These are phyloP conservation scores for Hyaloperonospora arabidopsidis DNA, from an alignment of 352 stramenopile genomes.

Conservation along the genomic window DNA sequence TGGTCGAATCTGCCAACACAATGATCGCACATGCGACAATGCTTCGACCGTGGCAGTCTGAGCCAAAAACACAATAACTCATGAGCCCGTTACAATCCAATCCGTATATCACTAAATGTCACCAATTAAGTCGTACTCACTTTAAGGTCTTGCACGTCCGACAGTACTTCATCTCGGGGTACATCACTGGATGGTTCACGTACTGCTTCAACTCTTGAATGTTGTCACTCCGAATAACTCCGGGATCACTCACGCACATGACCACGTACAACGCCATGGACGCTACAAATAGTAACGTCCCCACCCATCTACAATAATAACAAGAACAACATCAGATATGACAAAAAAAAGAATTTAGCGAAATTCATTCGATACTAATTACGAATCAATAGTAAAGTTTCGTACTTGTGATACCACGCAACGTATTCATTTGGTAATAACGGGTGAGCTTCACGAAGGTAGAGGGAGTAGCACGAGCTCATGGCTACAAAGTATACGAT, in stretches of 20 bases:
- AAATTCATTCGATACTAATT: background rate
- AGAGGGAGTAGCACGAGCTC: conserved; percentile 55
- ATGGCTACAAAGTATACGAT: conserved; percentile 77
- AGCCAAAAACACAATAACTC: background rate
- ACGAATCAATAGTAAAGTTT: background rate
- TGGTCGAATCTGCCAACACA: conserved; percentile 87
- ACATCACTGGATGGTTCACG: conserved; percentile 73
- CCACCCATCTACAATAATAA: conserved; percentile 31
- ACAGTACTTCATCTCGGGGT: conserved; percentile 71
- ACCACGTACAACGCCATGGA: conserved; percentile 56
- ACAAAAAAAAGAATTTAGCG: background rate
- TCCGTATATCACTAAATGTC: background rate
- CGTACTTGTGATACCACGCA: conserved; percentile 53
- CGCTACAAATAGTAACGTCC: conserved; percentile 41
- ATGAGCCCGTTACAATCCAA: background rate
- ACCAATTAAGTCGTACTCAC: conserved; percentile 26
- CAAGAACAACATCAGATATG: background rate
- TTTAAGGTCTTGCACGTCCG: conserved; percentile 84
- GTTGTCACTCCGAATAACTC: conserved; percentile 58
- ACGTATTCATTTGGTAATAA: conserved; percentile 60
- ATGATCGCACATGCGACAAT: conserved; percentile 84
- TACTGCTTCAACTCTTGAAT: conserved; percentile 50
- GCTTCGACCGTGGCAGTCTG: conserved; percentile 81
- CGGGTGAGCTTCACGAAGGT: conserved; percentile 55
- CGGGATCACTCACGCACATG: conserved; percentile 66